Percentiles rank a stretch among this genome's conserved stretches.
These are phyloP conservation scores for Alternaria conjuncta DNA, from an alignment of 2,329 filamentous ascomycete species.

Conservation along the genomic window DNA sequence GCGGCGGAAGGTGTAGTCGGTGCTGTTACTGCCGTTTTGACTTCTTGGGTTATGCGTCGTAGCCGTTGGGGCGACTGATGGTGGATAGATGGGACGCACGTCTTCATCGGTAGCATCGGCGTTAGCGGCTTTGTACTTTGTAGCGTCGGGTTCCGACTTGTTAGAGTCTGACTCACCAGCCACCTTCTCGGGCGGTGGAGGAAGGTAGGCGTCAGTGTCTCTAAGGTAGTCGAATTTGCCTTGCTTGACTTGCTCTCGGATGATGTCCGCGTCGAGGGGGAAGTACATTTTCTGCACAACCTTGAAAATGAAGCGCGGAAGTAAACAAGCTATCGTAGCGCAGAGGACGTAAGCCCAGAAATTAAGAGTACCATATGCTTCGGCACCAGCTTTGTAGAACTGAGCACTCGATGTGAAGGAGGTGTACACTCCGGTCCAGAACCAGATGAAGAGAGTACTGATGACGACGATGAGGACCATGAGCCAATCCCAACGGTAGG, in stretches of 20 bases:
- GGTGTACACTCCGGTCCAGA: conserved; percentile 93
- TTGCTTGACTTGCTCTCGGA: conserved; percentile 86
- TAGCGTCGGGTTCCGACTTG: conserved; percentile 63
- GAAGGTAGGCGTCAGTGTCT: conserved; percentile 59
- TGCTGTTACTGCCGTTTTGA: conserved; percentile 92
- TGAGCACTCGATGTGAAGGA: conserved; percentile 62
- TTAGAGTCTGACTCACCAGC: conserved; percentile 60
- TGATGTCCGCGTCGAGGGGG: conserved; percentile 90
- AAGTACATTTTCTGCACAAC: conserved; percentile 91
- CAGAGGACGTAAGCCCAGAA: conserved; percentile 89
- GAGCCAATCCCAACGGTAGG: conserved; percentile 98
- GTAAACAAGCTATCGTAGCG: conserved; percentile 79
- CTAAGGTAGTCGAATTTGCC: conserved; percentile 82
- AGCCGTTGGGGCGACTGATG: conserved; percentile 79
- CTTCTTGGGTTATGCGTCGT: conserved; percentile 74
- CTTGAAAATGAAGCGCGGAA: conserved; percentile 88
- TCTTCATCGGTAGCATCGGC: conserved; percentile 76
- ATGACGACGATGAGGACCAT: conserved; percentile 81
- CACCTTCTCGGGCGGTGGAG: conserved; percentile 51
- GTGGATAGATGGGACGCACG: conserved; percentile 89
- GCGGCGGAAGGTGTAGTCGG: conserved; percentile 74
- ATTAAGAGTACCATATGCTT: conserved; percentile 79
- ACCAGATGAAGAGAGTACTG: conserved; percentile 87
- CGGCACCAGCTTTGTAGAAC: conserved; percentile 78
- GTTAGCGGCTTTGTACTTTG: conserved; percentile 49